Evolutionary conservation across 2,329 filamentous ascomycete genomes (phyloP), one percentile per base, ranked within the genome.

Genomic region (Nakataea oryzae): DNA sequence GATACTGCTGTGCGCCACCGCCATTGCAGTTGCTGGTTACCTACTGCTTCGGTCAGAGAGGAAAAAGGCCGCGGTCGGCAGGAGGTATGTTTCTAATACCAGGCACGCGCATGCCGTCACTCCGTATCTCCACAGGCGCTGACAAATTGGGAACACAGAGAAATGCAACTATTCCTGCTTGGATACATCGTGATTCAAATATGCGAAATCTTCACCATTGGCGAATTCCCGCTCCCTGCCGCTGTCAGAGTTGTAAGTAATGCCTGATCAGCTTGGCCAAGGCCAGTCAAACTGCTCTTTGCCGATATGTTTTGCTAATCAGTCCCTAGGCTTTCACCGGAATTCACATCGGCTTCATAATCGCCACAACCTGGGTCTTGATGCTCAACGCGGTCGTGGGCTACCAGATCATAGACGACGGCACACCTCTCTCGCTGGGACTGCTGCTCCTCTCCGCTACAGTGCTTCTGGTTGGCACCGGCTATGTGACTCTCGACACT

Each of bases 191-290:
- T 97, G 63, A 86, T 97, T 64, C 86, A 90, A 69, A 90, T 99
- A 70, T 97, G 93, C 76, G 95, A 97, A 74, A 96, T 99, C 70
- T 97, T 99, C 77, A 93, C 92, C 0, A 86, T 97, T 47, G 95
- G 95, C 67, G 90, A 88, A 32, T 93, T 99, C 69, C 92, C 93
- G 3, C 77, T 97, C 26, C 78, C 84, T 67, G 77, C 81, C 61
- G 84, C 77, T 59, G 89, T 90, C 63, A 86, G 92, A 72, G 30
- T 41, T n/a, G 91, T 89, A 81, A 66, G 87, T 79, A 57, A 32
- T 32, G 8, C 27, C 11, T 6, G 54, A 17, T n/a, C 21, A 14
- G 17, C 12, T 7, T 28, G 28, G 3, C 30, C n/a, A 13, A 13
- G 32, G 24, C 24, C 13, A 14, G 3, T 27, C n/a, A 17, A 63